Base-by-base conservation (phyloP, 129 eudicot species). In the Escallonia rubra region DNA sequence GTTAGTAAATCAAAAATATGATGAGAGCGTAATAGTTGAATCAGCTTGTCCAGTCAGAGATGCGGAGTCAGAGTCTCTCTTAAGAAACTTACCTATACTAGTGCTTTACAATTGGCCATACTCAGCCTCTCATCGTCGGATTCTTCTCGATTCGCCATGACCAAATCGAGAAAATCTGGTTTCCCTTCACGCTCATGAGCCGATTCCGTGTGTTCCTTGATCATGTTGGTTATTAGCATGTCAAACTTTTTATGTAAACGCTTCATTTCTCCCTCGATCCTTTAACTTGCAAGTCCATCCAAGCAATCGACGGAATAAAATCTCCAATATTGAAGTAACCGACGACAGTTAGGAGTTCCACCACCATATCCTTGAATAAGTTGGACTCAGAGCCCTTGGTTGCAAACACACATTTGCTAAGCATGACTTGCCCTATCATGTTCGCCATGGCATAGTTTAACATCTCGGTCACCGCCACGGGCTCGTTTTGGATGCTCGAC, bases 261-360 rank as follows among this genome's bases (percentile, higher is more conserved):
- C 72, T 64, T 50, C 82, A 83, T 83, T 12, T 73, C 78, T 14
- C 74, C 59, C 52, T 72, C 43, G 61, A 63, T 72, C 59, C 86
- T 82, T n/a, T n/a, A n/a, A n/a, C n/a, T 12, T 82, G 87, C 58
- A 78, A 65, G 54, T 82, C 83, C 43, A 82, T 69, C 75, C 72
- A 6, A 2, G 70, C 69, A 34, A 82, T 39, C 2, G 65, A 50
- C 0, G 83, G 87, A 15, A 74, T 74, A 49, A 69, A 66, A 70
- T 78, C 83, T 3, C 80, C 80, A 23, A 82, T 67, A 16, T 81
- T 46, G 60, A 72, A 59, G 48, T 11, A 41, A 49, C 85, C 48
- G 12, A 63, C 69, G 5, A 72, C 10, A 3, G 43, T 62, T 63
- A 81, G 10, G 11, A 76, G 40, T 70, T 76, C 72, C 42, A 63